Conservation (phyloP, 495 filamentous ascomycete genomes). For the Hypoxylon crocopeplum region DNA sequence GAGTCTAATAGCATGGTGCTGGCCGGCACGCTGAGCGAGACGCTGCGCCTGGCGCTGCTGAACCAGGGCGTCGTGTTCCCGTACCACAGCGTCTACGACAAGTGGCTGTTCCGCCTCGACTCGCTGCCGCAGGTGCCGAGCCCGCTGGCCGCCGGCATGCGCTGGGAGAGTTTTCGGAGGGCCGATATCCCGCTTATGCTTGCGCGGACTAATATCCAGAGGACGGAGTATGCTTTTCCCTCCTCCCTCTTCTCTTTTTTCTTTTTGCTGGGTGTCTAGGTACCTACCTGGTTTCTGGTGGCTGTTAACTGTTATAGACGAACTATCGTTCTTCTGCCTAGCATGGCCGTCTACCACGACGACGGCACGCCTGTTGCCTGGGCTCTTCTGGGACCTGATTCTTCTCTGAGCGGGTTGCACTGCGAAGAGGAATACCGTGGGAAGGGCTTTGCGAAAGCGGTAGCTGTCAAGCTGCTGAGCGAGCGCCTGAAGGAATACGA, state of each 20-base stretch:
- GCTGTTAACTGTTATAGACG: conserved; percentile 23
- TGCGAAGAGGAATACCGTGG: conserved; percentile 50
- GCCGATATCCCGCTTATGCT: conserved; percentile 46
- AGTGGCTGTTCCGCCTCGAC: conserved; percentile 51
- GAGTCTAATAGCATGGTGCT: conserved; percentile 22
- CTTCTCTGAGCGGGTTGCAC: conserved; percentile 37
- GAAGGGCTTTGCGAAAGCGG: conserved; percentile 52
- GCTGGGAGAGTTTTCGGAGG: conserved; percentile 40
- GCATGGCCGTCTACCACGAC: conserved; percentile 41
- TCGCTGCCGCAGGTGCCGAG: conserved; percentile 30
- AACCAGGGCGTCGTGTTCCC: conserved; percentile 29
- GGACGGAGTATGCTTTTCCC: conserved; percentile 44
- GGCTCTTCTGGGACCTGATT: conserved; percentile 48
- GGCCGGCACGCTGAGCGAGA: conserved; percentile 45
- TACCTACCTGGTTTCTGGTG: not conserved
- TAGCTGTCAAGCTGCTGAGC: conserved; percentile 48
- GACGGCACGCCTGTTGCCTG: conserved; percentile 51
- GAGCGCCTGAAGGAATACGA: conserved; percentile 47
- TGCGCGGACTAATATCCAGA: conserved; percentile 41
- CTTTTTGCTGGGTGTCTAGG: not conserved
- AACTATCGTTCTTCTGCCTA: conserved; percentile 47
- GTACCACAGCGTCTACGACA: conserved; percentile 42
- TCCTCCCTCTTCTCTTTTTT: conserved; percentile 1
- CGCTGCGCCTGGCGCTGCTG: conserved; percentile 33
- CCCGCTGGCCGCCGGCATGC: conserved; percentile 27